Base-by-base conservation (phyloP, 2,329 filamentous ascomycete genomes). In the Sarocladium brachiariae region DNA sequence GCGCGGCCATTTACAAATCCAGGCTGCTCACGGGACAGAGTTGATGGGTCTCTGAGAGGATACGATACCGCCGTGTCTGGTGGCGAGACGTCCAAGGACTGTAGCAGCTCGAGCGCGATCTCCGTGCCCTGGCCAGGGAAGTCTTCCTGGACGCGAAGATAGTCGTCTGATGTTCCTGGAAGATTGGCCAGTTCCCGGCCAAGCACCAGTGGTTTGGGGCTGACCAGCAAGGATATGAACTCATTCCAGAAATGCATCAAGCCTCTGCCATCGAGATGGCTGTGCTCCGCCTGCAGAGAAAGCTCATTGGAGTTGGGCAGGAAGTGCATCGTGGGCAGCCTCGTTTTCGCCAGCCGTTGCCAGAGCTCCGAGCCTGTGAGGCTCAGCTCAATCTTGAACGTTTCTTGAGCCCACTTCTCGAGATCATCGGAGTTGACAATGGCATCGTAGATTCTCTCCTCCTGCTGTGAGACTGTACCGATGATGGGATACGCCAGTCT, bases 401-500 rank as follows among this genome's bases (percentile, higher is more conserved):
- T 52, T 33, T 49, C 45, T 19, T 35, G 27, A 4, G 50, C 50
- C 50, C 50, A 52, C 2, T 6, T 25, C 14, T 52, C 45, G 11
- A 52, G 19, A 4, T 52, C 50, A 18, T 34, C 34, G 25, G 34
- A 34, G 50, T 14, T 25, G 25, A 25, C 33, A 14, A 47, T 33
- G n/a, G 27, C 43, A 8, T 52, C 33, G 50, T 52, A 52, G 10
- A 39, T 16, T 31, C 50, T 49, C 21, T 49, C 39, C 2, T 41
- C 27, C n/a, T 34, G 14, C 13, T 52, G 50, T 16, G 50, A 41
- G 31, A 52, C 35, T 21, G 50, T 24, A 4, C 34, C 50, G 21
- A 52, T 49, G 43, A 49, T 49, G 16, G 50, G 50, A 35, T 49
- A 52, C 31, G 33, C 35, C 27, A 39, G 37, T 43, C 50, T 52